These are phyloP conservation scores for Salvia rosmarinus DNA, from an alignment of 257 asterid genomes.

Conservation along the genomic window DNA sequence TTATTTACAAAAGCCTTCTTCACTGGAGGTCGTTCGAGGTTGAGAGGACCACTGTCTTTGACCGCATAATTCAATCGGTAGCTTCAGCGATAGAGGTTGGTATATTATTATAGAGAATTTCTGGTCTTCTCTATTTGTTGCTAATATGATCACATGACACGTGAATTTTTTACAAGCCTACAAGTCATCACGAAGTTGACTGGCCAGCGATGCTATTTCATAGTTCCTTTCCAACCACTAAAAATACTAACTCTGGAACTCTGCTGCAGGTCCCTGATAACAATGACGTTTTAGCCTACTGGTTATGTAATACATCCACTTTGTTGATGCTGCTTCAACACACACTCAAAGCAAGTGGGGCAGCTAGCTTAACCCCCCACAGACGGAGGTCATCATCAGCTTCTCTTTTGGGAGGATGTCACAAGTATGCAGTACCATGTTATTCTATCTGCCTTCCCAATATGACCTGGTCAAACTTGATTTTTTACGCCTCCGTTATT, in stretches of 20 bases:
- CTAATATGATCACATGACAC: no score
- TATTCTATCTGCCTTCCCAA: constrained; percentile 29
- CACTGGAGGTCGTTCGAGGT: constrained; percentile 99
- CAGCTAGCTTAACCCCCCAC: constrained; percentile 97
- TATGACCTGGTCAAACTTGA: no score
- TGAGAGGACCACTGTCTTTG: constrained; percentile 94
- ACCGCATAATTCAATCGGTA: constrained; percentile 82
- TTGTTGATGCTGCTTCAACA: constrained; percentile 95
- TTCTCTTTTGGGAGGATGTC: constrained; percentile 99
- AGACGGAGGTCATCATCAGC: constrained; percentile 94
- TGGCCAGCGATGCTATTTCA: no score
- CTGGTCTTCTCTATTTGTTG: no score
- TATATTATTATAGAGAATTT: no score
- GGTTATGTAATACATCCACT: constrained; percentile 94
- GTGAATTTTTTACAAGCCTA: no score
- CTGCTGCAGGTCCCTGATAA: no score
- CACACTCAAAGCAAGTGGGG: constrained; percentile 97
- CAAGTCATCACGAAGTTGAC: no score
- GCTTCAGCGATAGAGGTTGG: constrained; percentile 85
- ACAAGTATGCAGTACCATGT: constrained; percentile 58
- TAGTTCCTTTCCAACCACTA: no score
- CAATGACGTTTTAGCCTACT: constrained; percentile 84
- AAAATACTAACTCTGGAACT: no score
- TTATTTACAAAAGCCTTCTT: constrained; percentile 93
- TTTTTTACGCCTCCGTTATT: no score